Base-by-base conservation (phyloP, 2,329 filamentous ascomycete species). In the Colletotrichum aenigma region DNA sequence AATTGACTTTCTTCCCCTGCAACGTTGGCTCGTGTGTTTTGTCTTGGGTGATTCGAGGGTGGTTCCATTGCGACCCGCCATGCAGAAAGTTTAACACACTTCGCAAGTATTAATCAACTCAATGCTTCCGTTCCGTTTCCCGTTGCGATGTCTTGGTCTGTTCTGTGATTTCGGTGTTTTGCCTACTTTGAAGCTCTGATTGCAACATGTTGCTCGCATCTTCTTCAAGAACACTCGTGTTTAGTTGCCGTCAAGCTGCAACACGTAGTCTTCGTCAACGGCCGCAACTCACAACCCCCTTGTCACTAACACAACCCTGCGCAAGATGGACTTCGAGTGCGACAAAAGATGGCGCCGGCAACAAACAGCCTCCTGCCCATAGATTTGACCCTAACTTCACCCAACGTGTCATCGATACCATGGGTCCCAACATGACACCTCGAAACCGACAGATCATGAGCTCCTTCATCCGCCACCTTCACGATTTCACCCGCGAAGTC, bases 11-110 rank as follows among this genome's bases (percentile, higher is more conserved):
- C 32, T 62, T 21, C n/a, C 30, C 34, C 34, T 48, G 36, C 43
- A 48, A n/a, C 38, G 9, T 48, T n/a, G 38, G 38, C 18, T 48
- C 38, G 38, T 48, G 18, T 48, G 16, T 64, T 3, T 38, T 43
- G 30, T 21, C 61, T 15, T 64, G n/a, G 61, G 34, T 65, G 61
- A 38, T 21, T 38, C 34, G 24, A 16, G 36, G 13, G 12, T 43
- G 61, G 34, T 43, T 38, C 34, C 61, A 65, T 65, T 36, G 61
- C 61, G 34, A 43, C 61, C 32, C 61, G 61, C 61, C 61, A 36
- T 13, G 13, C n/a, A 21, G n/a, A 65, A 65, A 65, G 61, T 65
- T 28, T 43, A 28, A 26, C 36, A 64, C 2, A 4, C 43, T 52
- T 52, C 18, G 3, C 43, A 48, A 48, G 2, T 48, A 48, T 48